phyloP scores from a whole-genome alignment of 1,284 basidiomycete genomes.

The Wallemia hederae region DNA sequence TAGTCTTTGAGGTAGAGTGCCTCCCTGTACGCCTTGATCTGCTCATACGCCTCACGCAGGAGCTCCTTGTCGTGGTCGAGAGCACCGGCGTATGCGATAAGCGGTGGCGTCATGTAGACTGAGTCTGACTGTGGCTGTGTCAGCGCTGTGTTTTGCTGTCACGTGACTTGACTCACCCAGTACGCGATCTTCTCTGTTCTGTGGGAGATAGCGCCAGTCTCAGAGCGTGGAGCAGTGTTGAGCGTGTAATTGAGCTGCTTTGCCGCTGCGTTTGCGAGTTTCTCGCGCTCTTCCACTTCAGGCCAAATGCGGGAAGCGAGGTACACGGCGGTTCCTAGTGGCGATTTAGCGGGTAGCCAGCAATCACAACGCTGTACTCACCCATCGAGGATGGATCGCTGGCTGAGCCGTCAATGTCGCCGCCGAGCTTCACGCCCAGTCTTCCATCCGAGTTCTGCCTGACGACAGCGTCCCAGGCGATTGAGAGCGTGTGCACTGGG shows the following conservation, averaged over 20 bases:
- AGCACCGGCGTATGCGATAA: not conserved
- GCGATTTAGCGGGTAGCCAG: constrained; percentile 5
- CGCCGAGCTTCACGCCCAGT: not conserved
- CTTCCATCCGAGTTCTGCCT: constrained; percentile 1
- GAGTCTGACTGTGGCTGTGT: not conserved
- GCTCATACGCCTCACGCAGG: not conserved
- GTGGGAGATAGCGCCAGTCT: constrained; percentile 13
- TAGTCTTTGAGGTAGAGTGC: not conserved
- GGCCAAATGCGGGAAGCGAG: not conserved
- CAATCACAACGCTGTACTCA: constrained; percentile 29
- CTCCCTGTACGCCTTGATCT: not conserved
- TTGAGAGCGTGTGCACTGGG: constrained; percentile 13
- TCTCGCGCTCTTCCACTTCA: constrained; percentile 6
- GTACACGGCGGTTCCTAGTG: not conserved
- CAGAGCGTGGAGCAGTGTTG: constrained; percentile 7
- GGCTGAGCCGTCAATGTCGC: not conserved
- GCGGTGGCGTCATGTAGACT: not conserved
- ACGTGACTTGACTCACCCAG: not conserved
- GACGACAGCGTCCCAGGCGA: constrained; percentile 26
- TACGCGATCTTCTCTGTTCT: constrained; percentile 2
- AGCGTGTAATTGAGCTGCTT: constrained; percentile 11
- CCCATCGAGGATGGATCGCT: not conserved
- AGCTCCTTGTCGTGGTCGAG: not conserved
- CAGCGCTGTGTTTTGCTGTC: no score
- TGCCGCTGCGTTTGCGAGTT: constrained; percentile 1